Percentiles rank a stretch among this genome's conserved stretches.
phyloP scores from a whole-genome alignment of 441 rosid species.

The Lepidium campestre region DNA sequence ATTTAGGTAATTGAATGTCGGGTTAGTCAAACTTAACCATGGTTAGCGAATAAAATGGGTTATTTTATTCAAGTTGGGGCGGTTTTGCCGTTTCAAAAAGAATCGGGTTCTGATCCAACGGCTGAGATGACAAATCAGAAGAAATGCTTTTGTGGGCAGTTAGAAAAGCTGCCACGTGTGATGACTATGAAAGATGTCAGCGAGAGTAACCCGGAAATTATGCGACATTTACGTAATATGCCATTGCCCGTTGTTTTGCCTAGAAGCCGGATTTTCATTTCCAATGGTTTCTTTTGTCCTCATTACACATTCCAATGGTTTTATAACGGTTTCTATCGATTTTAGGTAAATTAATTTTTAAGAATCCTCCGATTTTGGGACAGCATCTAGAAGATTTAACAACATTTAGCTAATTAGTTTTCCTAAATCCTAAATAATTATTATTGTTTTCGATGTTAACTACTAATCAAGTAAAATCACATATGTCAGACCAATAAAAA shows the following conservation, averaged over 20 bases:
- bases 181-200: conserved; percentile 20
- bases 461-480: not conserved
- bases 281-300: conserved; percentile 11
- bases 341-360: not conserved
- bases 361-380: no score
- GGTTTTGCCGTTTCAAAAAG: conserved; percentile 30
- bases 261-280: conserved; percentile 17
- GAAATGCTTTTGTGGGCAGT: conserved; percentile 13
- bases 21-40: conserved; percentile 33
- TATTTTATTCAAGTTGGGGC: not conserved
- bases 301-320: not conserved
- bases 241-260: conserved; percentile 31
- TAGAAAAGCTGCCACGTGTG: conserved; percentile 24
- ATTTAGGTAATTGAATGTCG: not conserved
- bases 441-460: not conserved
- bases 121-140: conserved; percentile 2
- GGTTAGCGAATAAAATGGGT: conserved; percentile 28
- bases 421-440: not conserved
- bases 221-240: conserved; percentile 17
- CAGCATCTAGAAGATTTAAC: not conserved
- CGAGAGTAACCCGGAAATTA: not conserved
- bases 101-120: conserved; percentile 25
- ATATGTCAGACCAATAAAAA: not conserved
- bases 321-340: conserved; percentile 12
- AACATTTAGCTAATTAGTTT: not conserved